phyloP scores from a whole-genome alignment of 2,329 filamentous ascomycete species.

The Claviceps monticola region DNA sequence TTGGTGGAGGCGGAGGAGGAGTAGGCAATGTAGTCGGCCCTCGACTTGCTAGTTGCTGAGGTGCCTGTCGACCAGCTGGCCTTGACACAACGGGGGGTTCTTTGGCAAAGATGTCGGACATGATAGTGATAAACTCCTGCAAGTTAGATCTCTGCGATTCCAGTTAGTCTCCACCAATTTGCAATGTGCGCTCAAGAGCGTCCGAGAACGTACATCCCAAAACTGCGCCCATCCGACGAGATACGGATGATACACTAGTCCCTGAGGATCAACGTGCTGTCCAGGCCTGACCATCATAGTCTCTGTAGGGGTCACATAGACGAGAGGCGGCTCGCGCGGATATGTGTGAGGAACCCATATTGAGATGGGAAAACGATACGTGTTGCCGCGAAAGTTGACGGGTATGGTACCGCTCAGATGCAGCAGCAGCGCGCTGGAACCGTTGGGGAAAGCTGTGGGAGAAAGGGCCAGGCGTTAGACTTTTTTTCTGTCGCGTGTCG shows the following conservation, averaged over 20 bases:
- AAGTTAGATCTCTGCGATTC: conserved; percentile 59
- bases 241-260: conserved; percentile 91
- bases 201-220: conserved; percentile 56
- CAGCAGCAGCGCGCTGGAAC: conserved; percentile 71
- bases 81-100: conserved; percentile 82
- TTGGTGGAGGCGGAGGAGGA: conserved; percentile 45
- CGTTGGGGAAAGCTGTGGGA: conserved; percentile 68
- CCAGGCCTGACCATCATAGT: conserved; percentile 84
- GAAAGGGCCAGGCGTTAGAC: conserved; percentile 5
- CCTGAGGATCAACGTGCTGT: conserved; percentile 89
- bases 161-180: background rate
- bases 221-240: conserved; percentile 78
- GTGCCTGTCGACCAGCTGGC: conserved; percentile 31
- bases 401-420: conserved; percentile 79
- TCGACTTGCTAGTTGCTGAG: conserved; percentile 15
- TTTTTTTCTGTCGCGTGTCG: conserved; percentile 1
- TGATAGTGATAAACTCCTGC: conserved; percentile 65
- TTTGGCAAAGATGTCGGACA: conserved; percentile 82
- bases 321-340: conserved; percentile 69
- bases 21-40: conserved; percentile 58
- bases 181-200: background rate
- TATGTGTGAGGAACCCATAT: conserved; percentile 91
- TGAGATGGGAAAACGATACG: conserved; percentile 81
- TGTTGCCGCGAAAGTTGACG: conserved; percentile 77
- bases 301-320: conserved; percentile 78